Evolutionary conservation across 257 asterid genomes (phyloP).

Genomic region (Osmanthus fragrans): DNA sequence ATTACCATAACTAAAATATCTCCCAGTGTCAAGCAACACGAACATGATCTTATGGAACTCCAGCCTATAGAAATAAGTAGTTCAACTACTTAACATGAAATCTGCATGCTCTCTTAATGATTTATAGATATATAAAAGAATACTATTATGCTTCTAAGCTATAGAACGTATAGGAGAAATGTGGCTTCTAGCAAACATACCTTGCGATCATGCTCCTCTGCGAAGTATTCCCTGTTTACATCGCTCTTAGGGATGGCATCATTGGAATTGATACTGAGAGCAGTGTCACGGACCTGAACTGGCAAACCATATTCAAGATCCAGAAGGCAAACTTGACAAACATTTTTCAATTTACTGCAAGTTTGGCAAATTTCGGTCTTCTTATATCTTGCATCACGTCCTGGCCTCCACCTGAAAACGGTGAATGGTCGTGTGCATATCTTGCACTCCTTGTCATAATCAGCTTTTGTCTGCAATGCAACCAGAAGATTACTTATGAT

Average conservation of each 20-base stretch:
- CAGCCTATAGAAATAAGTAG: neutral
- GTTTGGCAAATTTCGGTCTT: constrained; percentile 96
- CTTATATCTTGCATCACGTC: constrained; percentile 98
- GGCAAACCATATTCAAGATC: constrained; percentile 98
- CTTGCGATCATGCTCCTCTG: constrained; percentile 98
- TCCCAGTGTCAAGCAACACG: neutral
- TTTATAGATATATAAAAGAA: neutral
- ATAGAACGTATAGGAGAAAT: neutral
- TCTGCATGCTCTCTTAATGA: neutral
- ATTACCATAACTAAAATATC: neutral
- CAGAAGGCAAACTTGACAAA: constrained; percentile 96
- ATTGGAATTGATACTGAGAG: constrained; percentile 77
- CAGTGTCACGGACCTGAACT: constrained; percentile 97
- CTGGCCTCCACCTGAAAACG: constrained; percentile 98
- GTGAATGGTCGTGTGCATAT: constrained; percentile 96
- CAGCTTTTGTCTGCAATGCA: constrained; percentile 78
- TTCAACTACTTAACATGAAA: neutral
- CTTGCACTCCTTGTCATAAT: constrained; percentile 96
- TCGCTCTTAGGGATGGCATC: constrained; percentile 98
- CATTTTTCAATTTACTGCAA: constrained; percentile 95
- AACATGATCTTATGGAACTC: neutral
- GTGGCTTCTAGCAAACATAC: constrained; percentile 39
- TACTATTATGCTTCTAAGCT: neutral
- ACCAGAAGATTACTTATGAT: neutral
- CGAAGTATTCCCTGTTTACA: constrained; percentile 90